Evolutionary conservation across 169 alveolate genomes (phyloP).

Genomic region (Blepharisma undulans): DNA sequence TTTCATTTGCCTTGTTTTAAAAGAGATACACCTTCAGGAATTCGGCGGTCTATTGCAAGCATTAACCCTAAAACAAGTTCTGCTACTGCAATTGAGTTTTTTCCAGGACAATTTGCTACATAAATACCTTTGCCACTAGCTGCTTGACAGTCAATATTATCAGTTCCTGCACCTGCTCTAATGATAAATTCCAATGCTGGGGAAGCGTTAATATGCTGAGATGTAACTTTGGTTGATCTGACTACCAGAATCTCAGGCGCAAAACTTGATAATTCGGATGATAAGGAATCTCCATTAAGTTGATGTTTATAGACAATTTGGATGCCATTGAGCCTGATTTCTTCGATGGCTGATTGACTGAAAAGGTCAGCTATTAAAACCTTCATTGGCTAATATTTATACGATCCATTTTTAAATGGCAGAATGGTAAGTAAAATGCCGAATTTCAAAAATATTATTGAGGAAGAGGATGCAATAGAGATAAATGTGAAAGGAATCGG

Average conservation of each 20-base stretch:
- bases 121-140: slow-evolving; percentile 67
- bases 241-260: slow-evolving; percentile 48
- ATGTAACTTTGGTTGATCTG: slow-evolving; percentile 66
- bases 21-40: slow-evolving; percentile 49
- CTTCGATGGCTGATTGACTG: slow-evolving; percentile 49
- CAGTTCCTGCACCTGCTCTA: slow-evolving; percentile 87
- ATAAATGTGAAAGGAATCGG: neutral
- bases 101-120: slow-evolving; percentile 86
- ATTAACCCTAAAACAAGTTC: slow-evolving; percentile 82
- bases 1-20: slow-evolving; percentile 53
- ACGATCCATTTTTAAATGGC: neutral
- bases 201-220: slow-evolving; percentile 52
- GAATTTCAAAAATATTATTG: neutral
- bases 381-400: slow-evolving; percentile 11
- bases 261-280: slow-evolving; percentile 34
- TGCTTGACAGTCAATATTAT: slow-evolving; percentile 69
- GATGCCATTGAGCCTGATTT: slow-evolving; percentile 39
- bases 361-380: slow-evolving; percentile 62
- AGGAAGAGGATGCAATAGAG: neutral
- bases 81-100: slow-evolving; percentile 88
- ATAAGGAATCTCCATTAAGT: slow-evolving; percentile 54
- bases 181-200: slow-evolving; percentile 62
- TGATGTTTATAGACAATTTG: slow-evolving; percentile 48
- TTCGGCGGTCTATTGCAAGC: slow-evolving; percentile 65
- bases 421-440: neutral